phyloP scores from a whole-genome alignment of 1,284 basidiomycete genomes.

The Puccinia novopanici region DNA sequence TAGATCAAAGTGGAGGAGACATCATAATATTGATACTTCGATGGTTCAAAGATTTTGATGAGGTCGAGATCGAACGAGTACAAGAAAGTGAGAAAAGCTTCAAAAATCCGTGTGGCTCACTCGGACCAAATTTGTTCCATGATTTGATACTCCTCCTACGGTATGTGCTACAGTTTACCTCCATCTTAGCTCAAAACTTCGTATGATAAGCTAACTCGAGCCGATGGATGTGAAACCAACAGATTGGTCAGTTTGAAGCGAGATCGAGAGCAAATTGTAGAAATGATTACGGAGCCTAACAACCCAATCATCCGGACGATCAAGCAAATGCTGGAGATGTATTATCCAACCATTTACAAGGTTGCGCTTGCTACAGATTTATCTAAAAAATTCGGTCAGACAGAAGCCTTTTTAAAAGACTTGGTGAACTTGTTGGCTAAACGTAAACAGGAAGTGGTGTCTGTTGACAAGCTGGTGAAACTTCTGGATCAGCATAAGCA shows the following conservation, averaged over 20 bases:
- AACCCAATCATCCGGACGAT: conserved; percentile 47
- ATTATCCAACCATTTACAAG: conserved; percentile 48
- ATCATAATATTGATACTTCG: conserved; percentile 32
- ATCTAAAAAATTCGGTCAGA: conserved; percentile 37
- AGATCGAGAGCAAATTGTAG: conserved; percentile 46
- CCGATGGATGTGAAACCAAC: not conserved
- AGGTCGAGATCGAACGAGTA: not conserved
- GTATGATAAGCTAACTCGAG: not conserved
- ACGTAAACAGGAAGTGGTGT: conserved; percentile 19
- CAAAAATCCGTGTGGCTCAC: not conserved
- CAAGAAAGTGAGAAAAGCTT: conserved; percentile 26
- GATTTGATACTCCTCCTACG: conserved; percentile 33
- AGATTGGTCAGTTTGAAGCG: conserved; percentile 38
- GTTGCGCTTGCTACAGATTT: conserved; percentile 38
- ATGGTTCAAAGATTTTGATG: conserved; percentile 27
- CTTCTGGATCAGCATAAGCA: conserved; percentile 46
- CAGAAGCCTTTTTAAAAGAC: conserved; percentile 48
- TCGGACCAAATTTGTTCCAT: conserved; percentile 2
- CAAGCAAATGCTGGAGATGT: conserved; percentile 43
- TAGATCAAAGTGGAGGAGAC: conserved; percentile 38
- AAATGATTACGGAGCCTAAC: conserved; percentile 46
- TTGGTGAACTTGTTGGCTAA: conserved; percentile 18
- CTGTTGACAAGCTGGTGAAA: conserved; percentile 35
- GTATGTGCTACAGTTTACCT: not conserved
- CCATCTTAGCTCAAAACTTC: not conserved